Evolutionary conservation across 2,329 filamentous ascomycete species (phyloP).

Genomic region (Cladosporium sp.): DNA sequence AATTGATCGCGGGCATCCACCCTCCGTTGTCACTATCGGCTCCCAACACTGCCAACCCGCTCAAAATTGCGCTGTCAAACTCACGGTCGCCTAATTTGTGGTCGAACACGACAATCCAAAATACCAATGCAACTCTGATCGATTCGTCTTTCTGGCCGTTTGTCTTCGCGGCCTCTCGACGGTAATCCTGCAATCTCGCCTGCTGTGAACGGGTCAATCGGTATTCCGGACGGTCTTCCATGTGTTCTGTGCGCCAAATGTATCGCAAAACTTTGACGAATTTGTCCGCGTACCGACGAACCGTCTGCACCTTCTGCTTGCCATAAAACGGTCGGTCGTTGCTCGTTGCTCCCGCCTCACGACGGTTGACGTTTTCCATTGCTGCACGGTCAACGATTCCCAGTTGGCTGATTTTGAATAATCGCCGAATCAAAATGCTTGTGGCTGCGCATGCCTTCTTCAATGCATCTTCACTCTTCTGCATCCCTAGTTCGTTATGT

Average conservation of each 20-base stretch:
- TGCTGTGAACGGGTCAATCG: conserved; percentile 1
- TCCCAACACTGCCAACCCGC: conserved; percentile 4
- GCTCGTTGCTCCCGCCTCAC: not conserved
- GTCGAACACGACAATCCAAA: conserved; percentile 7
- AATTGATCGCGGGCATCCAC: conserved; percentile 3
- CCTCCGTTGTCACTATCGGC: not conserved
- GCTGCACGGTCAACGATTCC: not conserved
- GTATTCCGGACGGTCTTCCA: conserved; percentile 1
- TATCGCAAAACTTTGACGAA: conserved; percentile 5
- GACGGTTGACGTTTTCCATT: no score
- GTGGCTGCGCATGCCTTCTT: not conserved
- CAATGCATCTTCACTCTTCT: no score
- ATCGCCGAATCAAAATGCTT: not conserved
- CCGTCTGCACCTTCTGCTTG: conserved; percentile 5
- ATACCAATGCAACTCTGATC: conserved; percentile 1
- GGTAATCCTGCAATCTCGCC: conserved; percentile 2
- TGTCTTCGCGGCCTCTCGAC: not conserved
- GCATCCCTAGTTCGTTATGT: no score
- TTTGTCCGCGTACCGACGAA: not conserved
- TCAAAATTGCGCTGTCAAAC: conserved; percentile 4
- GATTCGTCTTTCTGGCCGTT: not conserved
- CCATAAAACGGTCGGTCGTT: conserved; percentile 5
- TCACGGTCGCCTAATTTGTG: conserved; percentile 4
- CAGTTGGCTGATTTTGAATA: not conserved
- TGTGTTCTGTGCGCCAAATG: conserved; percentile 2